These are phyloP conservation scores for Lactifluus volemus DNA, from an alignment of 768 basidiomycete genomes.

Conservation along the genomic window DNA sequence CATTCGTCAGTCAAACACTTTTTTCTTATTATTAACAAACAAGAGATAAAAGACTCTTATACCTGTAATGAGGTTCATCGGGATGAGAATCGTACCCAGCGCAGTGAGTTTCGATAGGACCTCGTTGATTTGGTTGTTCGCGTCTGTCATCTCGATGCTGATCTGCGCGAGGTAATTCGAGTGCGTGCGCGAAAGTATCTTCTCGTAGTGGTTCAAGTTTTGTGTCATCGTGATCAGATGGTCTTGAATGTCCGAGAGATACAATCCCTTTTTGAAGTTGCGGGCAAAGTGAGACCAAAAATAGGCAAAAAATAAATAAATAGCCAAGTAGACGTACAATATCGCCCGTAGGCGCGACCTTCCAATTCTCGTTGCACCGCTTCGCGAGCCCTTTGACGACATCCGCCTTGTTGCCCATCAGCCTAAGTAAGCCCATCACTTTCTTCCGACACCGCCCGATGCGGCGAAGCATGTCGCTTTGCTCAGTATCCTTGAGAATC, in stretches of 20 bases:
- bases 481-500: slow-evolving; percentile 91
- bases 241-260: slow-evolving; percentile 94
- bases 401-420: slow-evolving; percentile 99
- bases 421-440: slow-evolving; percentile 91
- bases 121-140: slow-evolving; percentile 99
- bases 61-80: slow-evolving; percentile 96
- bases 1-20: background rate
- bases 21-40: background rate
- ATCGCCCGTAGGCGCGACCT: slow-evolving; percentile 94
- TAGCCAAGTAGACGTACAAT: slow-evolving; percentile 47
- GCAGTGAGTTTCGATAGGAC: slow-evolving; percentile 96
- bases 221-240: slow-evolving; percentile 99
- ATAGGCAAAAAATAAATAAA: background rate
- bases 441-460: slow-evolving; percentile 99
- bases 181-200: slow-evolving; percentile 96
- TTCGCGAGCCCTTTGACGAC: slow-evolving; percentile 99
- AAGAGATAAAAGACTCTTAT: slow-evolving; percentile 12
- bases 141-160: slow-evolving; percentile 99
- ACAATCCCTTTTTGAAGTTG: slow-evolving; percentile 50
- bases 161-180: slow-evolving; percentile 99
- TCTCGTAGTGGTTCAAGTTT: slow-evolving; percentile 99
- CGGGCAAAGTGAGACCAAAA: background rate
- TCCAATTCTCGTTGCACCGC: slow-evolving; percentile 97
- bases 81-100: slow-evolving; percentile 93
- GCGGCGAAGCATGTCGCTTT: slow-evolving; percentile 94